Base-by-base conservation (phyloP, 441 rosid genomes). In the Cnidoscolus chayamansa region DNA sequence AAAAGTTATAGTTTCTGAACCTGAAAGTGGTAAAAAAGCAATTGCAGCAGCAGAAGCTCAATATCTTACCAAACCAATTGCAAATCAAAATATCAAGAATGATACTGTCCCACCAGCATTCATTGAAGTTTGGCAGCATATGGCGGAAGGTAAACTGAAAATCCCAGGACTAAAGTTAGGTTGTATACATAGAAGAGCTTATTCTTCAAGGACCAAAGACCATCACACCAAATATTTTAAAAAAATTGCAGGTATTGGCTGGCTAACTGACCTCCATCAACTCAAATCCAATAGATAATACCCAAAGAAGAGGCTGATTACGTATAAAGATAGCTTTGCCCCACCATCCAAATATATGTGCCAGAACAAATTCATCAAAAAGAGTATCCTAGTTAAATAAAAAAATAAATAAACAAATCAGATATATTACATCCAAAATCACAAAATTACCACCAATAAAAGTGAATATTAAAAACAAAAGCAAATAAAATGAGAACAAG, bases 51-150 rank as follows among this genome's bases (percentile, higher is more conserved):
- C 65, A 62, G 11, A 30, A 25, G 70, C 25, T 60, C 53, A 45
- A 73, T 73, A 80, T 71, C 97, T 86, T 84, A 96, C 99, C 98
- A 84, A 96, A 96, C 98, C 98, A 93, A 82, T 96, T 96, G 88
- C 99, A 96, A 70, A 91, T 89, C 81, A 93, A 76, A 73, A 96
- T 93, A 80, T 96, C 98, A 68, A 96, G 97, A 85, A 96, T 74
- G 75, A 96, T 90, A 84, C 99, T 92, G 83, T 96, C 99, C 98
- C 99, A 96, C 99, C 99, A 96, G 90, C 99, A 96, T 74, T 96
- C 99, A 58, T 90, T 96, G 89, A 96, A 96, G 85, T 96, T 96
- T n/a, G 99, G 98, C 74, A 96, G 82, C 98, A 96, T 96, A 83
- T 96, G 99, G 68, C 93, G 91, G 79, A 93, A 96, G 45, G 98